phyloP scores from a whole-genome alignment of 73 alveolate species.

The Paramecium bursaria region DNA sequence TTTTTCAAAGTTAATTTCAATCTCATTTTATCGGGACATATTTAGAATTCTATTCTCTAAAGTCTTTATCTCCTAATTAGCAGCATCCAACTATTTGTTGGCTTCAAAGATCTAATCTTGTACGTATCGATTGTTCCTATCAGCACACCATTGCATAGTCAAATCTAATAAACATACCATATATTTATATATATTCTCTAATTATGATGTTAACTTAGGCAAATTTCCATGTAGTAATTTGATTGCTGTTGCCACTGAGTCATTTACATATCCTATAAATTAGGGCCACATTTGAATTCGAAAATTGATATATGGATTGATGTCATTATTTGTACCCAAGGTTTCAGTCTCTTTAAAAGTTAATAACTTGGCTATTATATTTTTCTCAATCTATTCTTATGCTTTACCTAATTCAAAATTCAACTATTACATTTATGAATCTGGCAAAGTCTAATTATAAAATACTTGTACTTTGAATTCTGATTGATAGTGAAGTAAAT shows the following conservation, averaged over 20 bases:
- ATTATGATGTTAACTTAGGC: neutral
- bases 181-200: slow-evolving; percentile 28
- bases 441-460: neutral
- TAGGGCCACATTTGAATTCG: neutral
- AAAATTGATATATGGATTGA: slow-evolving; percentile 3
- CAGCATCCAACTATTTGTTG: neutral
- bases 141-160: neutral
- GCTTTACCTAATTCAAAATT: slow-evolving; percentile 2
- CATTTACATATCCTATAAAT: slow-evolving; percentile 19
- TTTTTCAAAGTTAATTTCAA: neutral
- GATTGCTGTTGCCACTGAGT: neutral
- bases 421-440: neutral
- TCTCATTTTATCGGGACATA: slow-evolving; percentile 8
- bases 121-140: slow-evolving; percentile 45
- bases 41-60: slow-evolving; percentile 31
- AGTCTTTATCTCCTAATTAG: neutral
- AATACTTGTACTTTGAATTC: slow-evolving; percentile 3
- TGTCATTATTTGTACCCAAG: neutral
- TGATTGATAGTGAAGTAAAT: slow-evolving; percentile 3
- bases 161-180: slow-evolving; percentile 22
- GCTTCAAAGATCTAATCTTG: slow-evolving; percentile 9
- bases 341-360: neutral
- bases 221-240: neutral
- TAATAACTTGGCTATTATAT: slow-evolving; percentile 17
- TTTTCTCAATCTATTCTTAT: slow-evolving; percentile 3